Percentiles rank a stretch among this genome's conserved stretches.
phyloP scores from a whole-genome alignment of 352 stramenopile genomes.

The Aphanomyces stellatus region DNA sequence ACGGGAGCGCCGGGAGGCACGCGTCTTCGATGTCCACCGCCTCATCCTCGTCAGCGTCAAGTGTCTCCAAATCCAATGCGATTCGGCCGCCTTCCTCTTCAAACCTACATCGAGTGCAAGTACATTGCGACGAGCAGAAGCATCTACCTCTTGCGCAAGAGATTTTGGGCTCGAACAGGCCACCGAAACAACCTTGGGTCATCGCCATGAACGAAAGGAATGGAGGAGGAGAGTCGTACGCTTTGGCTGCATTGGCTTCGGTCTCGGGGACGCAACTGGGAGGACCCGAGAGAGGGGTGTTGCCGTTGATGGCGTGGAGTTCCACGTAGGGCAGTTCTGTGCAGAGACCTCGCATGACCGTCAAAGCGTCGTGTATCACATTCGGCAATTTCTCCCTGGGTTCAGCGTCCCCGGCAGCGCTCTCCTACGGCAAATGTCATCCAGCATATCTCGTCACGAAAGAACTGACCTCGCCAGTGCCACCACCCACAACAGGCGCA shows the following conservation, averaged over 20 bases:
- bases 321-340: not conserved
- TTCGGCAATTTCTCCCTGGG: no score
- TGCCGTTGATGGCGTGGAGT: not conserved
- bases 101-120: no score
- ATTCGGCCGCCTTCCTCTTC: not conserved
- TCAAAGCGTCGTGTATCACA: not conserved
- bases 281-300: not conserved
- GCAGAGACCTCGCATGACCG: not conserved
- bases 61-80: not conserved
- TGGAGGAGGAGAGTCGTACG: not conserved
- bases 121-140: no score
- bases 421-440: no score
- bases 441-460: no score
- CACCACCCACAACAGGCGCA: no score
- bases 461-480: no score
- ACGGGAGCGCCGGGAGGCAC: not conserved
- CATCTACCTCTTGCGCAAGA: not conserved
- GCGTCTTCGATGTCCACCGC: not conserved
- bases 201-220: not conserved
- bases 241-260: not conserved
- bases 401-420: no score
- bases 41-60: not conserved
- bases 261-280: not conserved
- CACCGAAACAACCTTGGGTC: not conserved
- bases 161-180: slow-evolving; percentile 1